Evolutionary conservation across 192 early-diverging fungal genomes (phyloP).

Genomic region (Coemansia sp.): DNA sequence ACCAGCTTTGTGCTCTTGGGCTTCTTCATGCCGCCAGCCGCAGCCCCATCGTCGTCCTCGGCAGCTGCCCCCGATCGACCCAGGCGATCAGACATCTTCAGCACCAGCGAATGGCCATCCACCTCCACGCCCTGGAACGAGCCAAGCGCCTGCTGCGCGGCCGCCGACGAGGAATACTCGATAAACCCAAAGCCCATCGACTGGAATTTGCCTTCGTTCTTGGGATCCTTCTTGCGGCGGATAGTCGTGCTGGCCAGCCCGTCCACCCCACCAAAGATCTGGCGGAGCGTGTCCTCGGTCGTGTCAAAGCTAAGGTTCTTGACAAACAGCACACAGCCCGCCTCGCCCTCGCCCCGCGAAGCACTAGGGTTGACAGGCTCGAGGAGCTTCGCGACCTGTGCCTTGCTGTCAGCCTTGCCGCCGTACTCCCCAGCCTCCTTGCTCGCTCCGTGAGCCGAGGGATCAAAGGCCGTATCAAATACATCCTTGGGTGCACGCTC

Average conservation of each 20-base stretch:
- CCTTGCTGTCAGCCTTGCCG: too few relatives aligned
- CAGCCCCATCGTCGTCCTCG: background rate
- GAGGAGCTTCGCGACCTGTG: conserved; percentile 41
- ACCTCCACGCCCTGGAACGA: conserved; percentile 78
- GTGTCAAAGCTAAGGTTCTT: conserved; percentile 95
- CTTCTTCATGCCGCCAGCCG: conserved; percentile 46
- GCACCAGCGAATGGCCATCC: conserved; percentile 81
- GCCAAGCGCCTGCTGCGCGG: conserved; percentile 78
- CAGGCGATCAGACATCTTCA: conserved; percentile 81
- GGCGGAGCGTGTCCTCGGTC: conserved; percentile 66
- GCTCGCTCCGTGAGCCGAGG: conserved; percentile 20
- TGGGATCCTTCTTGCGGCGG: conserved; percentile 79
- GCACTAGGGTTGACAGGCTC: conserved; percentile 40
- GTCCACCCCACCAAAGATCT: conserved; percentile 67
- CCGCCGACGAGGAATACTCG: conserved; percentile 78
- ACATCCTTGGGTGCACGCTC: conserved; percentile 86
- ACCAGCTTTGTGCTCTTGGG: conserved; percentile 80
- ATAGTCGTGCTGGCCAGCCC: conserved; percentile 78
- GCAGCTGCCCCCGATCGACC: conserved; percentile 38
- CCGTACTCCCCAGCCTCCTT: too few relatives aligned
- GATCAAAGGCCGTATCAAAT: conserved; percentile 59
- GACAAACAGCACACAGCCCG: conserved; percentile 82
- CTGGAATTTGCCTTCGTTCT: conserved; percentile 65
- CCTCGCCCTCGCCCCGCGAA: conserved; percentile 36
- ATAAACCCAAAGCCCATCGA: conserved; percentile 98